Base-by-base conservation (phyloP, 2,329 filamentous ascomycete genomes). In the Davidsoniella australis region DNA sequence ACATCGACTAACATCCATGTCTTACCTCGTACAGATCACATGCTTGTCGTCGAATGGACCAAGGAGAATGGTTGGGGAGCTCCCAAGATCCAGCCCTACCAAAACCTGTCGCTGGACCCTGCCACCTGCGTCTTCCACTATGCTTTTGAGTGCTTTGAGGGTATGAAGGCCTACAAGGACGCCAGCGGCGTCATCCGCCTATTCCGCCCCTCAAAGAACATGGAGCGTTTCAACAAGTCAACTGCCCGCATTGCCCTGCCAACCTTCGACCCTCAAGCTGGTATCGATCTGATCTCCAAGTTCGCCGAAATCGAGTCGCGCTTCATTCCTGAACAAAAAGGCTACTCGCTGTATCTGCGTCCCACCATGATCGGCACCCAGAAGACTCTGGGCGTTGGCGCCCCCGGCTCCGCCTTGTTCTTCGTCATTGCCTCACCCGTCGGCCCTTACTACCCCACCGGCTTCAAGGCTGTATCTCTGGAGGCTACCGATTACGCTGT, bases 161-260 rank as follows among this genome's bases (percentile, higher is more conserved):
- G 91, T 58, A 94, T 96, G 87, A 98, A 98, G 72, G 91, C 91
- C 53, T 98, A 98, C 75, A 93, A 89, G 66, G 86, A 94, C 68
- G 77, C 74, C 59, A 63, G 76, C 41, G 85, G 85, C 58, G 69
- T 79, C 53, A 76, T 94, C 57, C 80, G 89, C 49, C 72, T 98
- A 49, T 98, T 98, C 75, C 78, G 91, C 33, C 91, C 91, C 2
- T 82, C 94, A 64, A 91, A 78, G 75, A 98, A 98, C 72, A 96
- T 96, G 89, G 80, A 73, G 55, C 82, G 91, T 54, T 68, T 98
- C 66, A 98, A 96, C 72, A 85, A 82, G 65, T 95, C 88, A 2
- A 78, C 85, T 45, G 78, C 85, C 38, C 84, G 91, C 56, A 96
- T 98, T 67, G 89, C 91, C 10, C 73, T 98, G 55, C 91, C 91